These are phyloP conservation scores for Ophiocytium majus DNA, from an alignment of 352 stramenopile species.

Conservation along the genomic window DNA sequence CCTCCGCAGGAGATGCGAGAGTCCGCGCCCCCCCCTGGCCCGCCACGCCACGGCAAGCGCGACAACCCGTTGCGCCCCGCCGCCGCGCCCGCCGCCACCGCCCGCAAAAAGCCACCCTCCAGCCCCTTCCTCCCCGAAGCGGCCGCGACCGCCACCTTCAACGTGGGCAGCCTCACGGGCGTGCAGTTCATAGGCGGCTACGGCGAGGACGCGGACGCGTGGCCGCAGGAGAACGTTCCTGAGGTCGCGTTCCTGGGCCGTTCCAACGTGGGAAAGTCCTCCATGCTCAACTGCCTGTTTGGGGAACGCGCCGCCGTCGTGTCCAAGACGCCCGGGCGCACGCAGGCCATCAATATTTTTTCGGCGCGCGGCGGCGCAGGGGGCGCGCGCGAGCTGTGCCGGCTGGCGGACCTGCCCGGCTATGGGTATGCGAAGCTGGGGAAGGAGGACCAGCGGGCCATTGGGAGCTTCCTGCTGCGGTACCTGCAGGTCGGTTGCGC, in stretches of 20 bases:
- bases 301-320: constrained; percentile 37
- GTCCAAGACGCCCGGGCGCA: constrained; percentile 56
- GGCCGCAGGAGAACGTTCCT: constrained; percentile 33
- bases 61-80: constrained; percentile 13
- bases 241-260: constrained; percentile 59
- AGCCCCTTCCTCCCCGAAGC: neutral
- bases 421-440: constrained; percentile 57
- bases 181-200: constrained; percentile 48
- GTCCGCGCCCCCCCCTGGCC: neutral
- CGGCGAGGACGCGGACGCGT: constrained; percentile 32
- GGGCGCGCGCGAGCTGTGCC: constrained; percentile 30
- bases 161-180: constrained; percentile 7
- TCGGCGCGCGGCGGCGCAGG: constrained; percentile 26
- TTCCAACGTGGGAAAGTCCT: constrained; percentile 60
- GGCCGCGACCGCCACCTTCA: neutral
- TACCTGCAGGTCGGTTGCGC: too few species aligned
- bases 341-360: constrained; percentile 58
- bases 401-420: constrained; percentile 52
- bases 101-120: neutral
- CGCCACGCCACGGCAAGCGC: neutral
- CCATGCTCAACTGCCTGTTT: constrained; percentile 57
- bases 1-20: too few species aligned
- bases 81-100: neutral
- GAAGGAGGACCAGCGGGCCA: constrained; percentile 54
- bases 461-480: constrained; percentile 32